Evolutionary conservation across 225 moss, liverwort and hornwort species (phyloP).

Genomic region (Pseudisothecium myosuroides): DNA sequence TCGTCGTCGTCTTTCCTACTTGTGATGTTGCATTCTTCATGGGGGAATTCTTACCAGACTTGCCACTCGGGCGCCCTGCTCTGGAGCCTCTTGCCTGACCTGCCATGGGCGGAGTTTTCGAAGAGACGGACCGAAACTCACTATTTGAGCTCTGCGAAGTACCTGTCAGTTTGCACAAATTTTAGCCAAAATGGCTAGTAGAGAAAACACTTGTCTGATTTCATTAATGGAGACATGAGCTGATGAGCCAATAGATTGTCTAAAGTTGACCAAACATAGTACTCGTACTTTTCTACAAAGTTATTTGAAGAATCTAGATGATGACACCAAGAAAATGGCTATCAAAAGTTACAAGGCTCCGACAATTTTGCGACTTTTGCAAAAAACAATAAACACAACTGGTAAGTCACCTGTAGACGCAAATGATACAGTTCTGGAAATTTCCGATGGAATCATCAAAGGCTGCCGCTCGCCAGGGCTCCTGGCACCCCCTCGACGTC

Average conservation of each 20-base stretch:
- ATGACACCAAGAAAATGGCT: neutral
- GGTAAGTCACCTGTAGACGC: neutral
- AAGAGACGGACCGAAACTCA: constrained; percentile 4
- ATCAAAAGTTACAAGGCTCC: neutral
- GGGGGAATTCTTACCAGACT: neutral
- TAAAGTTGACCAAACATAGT: neutral
- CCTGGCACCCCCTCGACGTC: neutral
- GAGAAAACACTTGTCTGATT: neutral
- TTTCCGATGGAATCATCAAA: neutral
- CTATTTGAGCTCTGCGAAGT: constrained; percentile 1
- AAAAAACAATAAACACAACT: neutral
- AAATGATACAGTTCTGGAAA: neutral
- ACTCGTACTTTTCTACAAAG: neutral
- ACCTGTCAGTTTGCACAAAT: neutral
- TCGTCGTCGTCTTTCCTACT: neutral
- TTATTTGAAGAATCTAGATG: neutral
- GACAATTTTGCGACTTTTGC: neutral
- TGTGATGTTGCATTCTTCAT: neutral
- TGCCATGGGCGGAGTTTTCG: neutral
- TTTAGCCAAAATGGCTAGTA: neutral
- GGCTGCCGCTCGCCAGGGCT: neutral
- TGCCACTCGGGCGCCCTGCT: neutral
- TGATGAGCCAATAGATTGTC: neutral
- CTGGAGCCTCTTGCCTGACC: neutral
- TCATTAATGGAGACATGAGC: neutral